Evolutionary conservation across 1,139 yeast genomes (phyloP).

Genomic region (Taphrina flavorubra): DNA sequence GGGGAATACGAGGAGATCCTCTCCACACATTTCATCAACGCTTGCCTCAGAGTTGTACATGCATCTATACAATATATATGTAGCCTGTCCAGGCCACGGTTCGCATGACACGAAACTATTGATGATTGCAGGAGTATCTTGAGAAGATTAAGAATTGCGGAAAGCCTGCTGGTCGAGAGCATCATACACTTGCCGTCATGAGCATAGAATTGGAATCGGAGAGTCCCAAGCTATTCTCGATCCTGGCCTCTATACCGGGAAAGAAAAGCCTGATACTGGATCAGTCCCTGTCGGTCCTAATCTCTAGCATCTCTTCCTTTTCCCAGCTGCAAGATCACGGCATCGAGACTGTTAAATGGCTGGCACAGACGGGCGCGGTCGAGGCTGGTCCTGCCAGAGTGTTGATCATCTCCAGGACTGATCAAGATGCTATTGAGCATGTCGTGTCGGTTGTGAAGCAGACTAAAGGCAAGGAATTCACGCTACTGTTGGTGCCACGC

Average conservation of each 20-base stretch:
- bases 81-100: no score
- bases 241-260: slow-evolving; percentile 47
- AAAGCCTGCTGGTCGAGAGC: no score
- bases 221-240: slow-evolving; percentile 26
- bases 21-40: no score
- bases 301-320: slow-evolving; percentile 69
- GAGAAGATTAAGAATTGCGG: no score
- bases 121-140: no score
- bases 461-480: slow-evolving; percentile 42
- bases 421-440: slow-evolving; percentile 2
- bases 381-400: slow-evolving; percentile 42
- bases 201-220: slow-evolving; percentile 14
- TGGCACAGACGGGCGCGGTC: slow-evolving; percentile 51
- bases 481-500: slow-evolving; percentile 52
- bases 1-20: not conserved
- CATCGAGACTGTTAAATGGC: slow-evolving; percentile 67
- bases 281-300: slow-evolving; percentile 59
- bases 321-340: slow-evolving; percentile 57
- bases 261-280: slow-evolving; percentile 61
- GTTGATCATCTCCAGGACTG: slow-evolving; percentile 19
- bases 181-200: not conserved
- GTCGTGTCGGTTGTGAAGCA: slow-evolving; percentile 25
- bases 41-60: not conserved
- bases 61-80: no score
- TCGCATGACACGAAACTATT: no score